Evolutionary conservation across 345 rosid species (phyloP).

Genomic region (Fremontodendron californicum): DNA sequence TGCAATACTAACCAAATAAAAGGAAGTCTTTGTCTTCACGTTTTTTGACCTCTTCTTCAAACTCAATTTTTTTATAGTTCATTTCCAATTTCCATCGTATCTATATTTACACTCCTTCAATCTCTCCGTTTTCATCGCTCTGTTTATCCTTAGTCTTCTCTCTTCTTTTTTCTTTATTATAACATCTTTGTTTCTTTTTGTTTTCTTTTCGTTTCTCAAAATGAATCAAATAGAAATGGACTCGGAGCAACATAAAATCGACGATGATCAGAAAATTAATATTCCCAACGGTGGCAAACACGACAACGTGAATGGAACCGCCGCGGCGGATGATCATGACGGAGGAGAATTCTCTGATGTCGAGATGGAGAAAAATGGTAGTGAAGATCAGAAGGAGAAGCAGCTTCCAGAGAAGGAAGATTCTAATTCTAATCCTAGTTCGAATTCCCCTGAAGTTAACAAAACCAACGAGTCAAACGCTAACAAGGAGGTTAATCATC

Average conservation of each 20-base stretch:
- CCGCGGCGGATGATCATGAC: background rate
- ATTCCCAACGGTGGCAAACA: background rate
- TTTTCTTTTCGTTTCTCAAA: background rate
- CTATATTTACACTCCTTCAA: background rate
- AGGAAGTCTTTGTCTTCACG: background rate
- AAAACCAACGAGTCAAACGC: slow-evolving; percentile 14
- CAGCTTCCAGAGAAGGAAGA: background rate
- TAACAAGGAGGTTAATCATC: background rate
- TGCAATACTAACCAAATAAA: background rate
- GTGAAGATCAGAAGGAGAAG: background rate
- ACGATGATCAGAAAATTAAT: background rate
- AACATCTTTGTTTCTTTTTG: background rate
- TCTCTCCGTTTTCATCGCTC: slow-evolving; percentile 15
- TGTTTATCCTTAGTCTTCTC: background rate
- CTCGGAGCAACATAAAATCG: background rate
- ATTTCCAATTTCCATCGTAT: background rate
- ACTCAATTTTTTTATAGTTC: background rate
- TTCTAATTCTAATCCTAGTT: background rate
- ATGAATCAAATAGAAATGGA: background rate
- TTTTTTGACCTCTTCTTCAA: background rate
- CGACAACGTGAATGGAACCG: background rate
- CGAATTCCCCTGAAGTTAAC: background rate
- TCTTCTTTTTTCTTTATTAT: background rate
- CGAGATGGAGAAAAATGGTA: background rate
- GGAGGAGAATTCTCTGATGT: background rate